Percentiles rank a stretch among this genome's conserved stretches.
Evolutionary conservation across 768 basidiomycete genomes (phyloP).

Genomic region (Rhodotorula toruloides): DNA sequence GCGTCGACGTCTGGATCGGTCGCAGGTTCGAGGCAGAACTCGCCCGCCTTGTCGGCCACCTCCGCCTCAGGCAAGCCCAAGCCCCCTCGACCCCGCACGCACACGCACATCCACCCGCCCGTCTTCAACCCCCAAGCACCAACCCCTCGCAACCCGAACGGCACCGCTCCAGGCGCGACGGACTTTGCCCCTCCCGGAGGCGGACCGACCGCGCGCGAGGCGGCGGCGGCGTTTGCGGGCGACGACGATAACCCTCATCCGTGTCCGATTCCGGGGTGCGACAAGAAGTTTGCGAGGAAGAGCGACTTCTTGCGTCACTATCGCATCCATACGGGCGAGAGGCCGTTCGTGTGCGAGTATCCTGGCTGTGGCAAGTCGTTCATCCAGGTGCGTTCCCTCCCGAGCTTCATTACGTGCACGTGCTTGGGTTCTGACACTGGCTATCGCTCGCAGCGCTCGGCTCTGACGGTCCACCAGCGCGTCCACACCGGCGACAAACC

Average conservation of each 20-base stretch:
- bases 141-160: constrained; percentile 35
- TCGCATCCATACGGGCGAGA: constrained; percentile 84
- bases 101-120: constrained; percentile 7
- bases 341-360: constrained; percentile 71
- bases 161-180: constrained; percentile 28
- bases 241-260: constrained; percentile 36
- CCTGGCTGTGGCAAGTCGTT: constrained; percentile 78
- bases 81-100: background rate
- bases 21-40: background rate
- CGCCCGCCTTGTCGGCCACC: constrained; percentile 3
- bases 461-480: constrained; percentile 76
- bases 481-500: constrained; percentile 90
- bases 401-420: constrained; percentile 12
- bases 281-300: constrained; percentile 72
- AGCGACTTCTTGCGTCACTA: constrained; percentile 80
- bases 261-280: constrained; percentile 52
- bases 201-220: constrained; percentile 32
- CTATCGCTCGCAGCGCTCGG: constrained; percentile 61
- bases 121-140: constrained; percentile 24
- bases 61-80: constrained; percentile 3
- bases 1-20: background rate
- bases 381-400: constrained; percentile 61
- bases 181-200: constrained; percentile 28
- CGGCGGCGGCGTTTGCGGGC: constrained; percentile 24
- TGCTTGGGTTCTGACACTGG: background rate